Evolutionary conservation across 345 rosid species (phyloP).

Genomic region (Brassica rapa): DNA sequence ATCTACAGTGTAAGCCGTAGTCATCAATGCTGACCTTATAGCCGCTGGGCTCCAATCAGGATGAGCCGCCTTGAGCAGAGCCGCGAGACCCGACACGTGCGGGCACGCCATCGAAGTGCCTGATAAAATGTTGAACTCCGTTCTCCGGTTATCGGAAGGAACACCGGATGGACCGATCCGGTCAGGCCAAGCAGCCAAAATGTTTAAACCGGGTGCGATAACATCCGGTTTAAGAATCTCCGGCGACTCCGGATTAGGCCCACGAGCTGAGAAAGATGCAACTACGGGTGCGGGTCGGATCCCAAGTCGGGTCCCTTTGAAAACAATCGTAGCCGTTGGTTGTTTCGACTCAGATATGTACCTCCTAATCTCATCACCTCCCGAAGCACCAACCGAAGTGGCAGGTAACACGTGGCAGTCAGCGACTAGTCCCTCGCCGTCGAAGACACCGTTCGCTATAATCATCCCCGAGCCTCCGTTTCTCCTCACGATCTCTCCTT

Average conservation of each 20-base stretch:
- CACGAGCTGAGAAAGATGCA: slow-evolving; percentile 86
- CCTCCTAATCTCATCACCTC: slow-evolving; percentile 69
- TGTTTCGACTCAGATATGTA: slow-evolving; percentile 51
- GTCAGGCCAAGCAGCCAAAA: slow-evolving; percentile 96
- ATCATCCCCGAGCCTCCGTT: slow-evolving; percentile 93
- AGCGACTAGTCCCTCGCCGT: slow-evolving; percentile 89
- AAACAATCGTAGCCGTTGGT: slow-evolving; percentile 72
- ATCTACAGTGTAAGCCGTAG: slow-evolving; percentile 68
- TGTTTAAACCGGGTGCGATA: slow-evolving; percentile 89
- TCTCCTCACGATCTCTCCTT: slow-evolving; percentile 77
- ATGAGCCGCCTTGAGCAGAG: slow-evolving; percentile 85
- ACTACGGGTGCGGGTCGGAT: slow-evolving; percentile 86
- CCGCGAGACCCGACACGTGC: slow-evolving; percentile 87
- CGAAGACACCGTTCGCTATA: slow-evolving; percentile 81
- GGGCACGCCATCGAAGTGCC: slow-evolving; percentile 99
- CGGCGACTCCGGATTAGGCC: slow-evolving; percentile 79
- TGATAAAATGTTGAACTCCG: slow-evolving; percentile 81
- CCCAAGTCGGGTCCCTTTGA: slow-evolving; percentile 69
- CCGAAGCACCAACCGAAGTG: slow-evolving; percentile 66
- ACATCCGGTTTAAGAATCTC: slow-evolving; percentile 85
- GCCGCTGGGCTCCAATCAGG: slow-evolving; percentile 90
- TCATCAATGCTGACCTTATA: slow-evolving; percentile 86
- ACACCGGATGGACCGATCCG: slow-evolving; percentile 71
- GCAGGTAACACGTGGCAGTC: slow-evolving; percentile 93
- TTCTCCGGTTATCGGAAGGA: slow-evolving; percentile 61